Conservation (phyloP, 306 rosid genomes). For the Gastrolobium villosum region DNA sequence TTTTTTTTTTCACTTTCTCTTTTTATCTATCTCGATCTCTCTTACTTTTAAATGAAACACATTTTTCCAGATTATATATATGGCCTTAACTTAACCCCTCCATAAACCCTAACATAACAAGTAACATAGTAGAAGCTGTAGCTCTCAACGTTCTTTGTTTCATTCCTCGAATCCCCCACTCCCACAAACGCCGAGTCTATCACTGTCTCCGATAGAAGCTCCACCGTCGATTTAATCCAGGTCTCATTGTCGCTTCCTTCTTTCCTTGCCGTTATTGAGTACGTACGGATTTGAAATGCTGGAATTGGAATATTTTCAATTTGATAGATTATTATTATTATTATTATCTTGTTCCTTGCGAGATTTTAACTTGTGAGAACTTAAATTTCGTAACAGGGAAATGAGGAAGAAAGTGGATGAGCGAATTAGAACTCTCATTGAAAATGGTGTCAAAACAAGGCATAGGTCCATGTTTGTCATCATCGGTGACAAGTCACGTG, state of each 20-base stretch:
- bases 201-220: too few relatives aligned
- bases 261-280: not conserved
- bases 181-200: too few relatives aligned
- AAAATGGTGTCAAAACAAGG: constrained; percentile 86
- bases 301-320: constrained; percentile 8
- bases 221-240: constrained; percentile 10
- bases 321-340: not conserved
- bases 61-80: too few relatives aligned
- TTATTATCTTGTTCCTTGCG: not conserved
- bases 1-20: too few relatives aligned
- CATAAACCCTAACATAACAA: constrained; percentile 41
- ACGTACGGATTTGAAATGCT: constrained; percentile 12
- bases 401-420: constrained; percentile 99
- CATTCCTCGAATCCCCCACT: not conserved
- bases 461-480: constrained; percentile 91
- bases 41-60: too few relatives aligned
- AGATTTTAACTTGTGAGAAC: not conserved
- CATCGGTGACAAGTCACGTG: constrained; percentile 95
- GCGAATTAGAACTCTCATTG: constrained; percentile 89
- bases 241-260: not conserved
- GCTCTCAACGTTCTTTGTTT: not conserved
- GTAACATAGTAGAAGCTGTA: not conserved
- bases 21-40: too few relatives aligned
- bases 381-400: constrained; percentile 33
- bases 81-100: constrained; percentile 42